Evolutionary conservation across 805 yeast species (phyloP).

Genomic region (Wickerhamomyces kurtzmanii): DNA sequence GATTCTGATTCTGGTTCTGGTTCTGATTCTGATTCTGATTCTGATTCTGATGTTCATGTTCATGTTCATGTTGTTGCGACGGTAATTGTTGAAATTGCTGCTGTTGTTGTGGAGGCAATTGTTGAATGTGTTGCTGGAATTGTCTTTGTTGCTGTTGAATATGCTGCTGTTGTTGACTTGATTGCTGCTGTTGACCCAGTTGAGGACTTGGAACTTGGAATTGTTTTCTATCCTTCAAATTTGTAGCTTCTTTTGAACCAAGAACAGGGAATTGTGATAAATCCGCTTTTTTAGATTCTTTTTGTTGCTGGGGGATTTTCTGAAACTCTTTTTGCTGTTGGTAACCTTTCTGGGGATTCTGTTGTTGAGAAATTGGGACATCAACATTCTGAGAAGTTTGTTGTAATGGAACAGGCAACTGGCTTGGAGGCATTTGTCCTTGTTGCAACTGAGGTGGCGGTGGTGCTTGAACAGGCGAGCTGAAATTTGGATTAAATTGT

Average conservation of each 20-base stretch:
- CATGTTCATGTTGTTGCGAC: slow-evolving; percentile 12
- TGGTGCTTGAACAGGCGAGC: slow-evolving; percentile 12
- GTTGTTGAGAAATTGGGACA: slow-evolving; percentile 2
- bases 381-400: slow-evolving; percentile 5
- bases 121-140: slow-evolving; percentile 9
- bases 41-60: slow-evolving; percentile 11
- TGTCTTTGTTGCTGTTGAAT: slow-evolving; percentile 12
- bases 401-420: slow-evolving; percentile 6
- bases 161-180: slow-evolving; percentile 8
- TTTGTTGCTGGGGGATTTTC: slow-evolving; percentile 1
- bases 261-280: slow-evolving; percentile 46
- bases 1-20: slow-evolving; percentile 10
- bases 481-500: slow-evolving; percentile 7
- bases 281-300: slow-evolving; percentile 10
- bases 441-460: slow-evolving; percentile 12
- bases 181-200: too few relatives aligned
- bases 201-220: slow-evolving; percentile 8
- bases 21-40: slow-evolving; percentile 8
- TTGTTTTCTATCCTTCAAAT: slow-evolving; percentile 6
- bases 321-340: too few relatives aligned
- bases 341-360: slow-evolving; percentile 3
- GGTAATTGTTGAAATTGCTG: slow-evolving; percentile 13
- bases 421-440: slow-evolving; percentile 18
- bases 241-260: slow-evolving; percentile 30
- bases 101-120: slow-evolving; percentile 13